Percentiles rank a stretch among this genome's conserved stretches.
These are phyloP conservation scores for Hyaloscypha finlandica DNA, from an alignment of 495 filamentous ascomycete species.

Conservation along the genomic window DNA sequence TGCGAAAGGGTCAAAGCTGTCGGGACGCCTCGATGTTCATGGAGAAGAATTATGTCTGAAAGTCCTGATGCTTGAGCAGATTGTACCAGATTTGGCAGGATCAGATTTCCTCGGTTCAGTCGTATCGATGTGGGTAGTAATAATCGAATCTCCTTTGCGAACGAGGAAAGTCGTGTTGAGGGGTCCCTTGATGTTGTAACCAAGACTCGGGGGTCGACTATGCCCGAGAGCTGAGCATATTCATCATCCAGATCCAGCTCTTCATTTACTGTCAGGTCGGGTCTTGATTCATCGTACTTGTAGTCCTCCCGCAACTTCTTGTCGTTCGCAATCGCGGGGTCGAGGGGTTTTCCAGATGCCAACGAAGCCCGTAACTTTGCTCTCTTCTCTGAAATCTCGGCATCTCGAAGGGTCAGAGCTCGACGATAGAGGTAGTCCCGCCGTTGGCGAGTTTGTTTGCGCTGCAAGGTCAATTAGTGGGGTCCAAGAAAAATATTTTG, in stretches of 20 bases:
- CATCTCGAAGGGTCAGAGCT: constrained; percentile 79
- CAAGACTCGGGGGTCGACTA: constrained; percentile 84
- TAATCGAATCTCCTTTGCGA: constrained; percentile 94
- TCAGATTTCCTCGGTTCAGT: constrained; percentile 86
- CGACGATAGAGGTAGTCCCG: constrained; percentile 93
- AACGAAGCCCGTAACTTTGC: constrained; percentile 83
- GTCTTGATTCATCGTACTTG: constrained; percentile 84
- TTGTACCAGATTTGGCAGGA: constrained; percentile 79
- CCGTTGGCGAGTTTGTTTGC: constrained; percentile 79
- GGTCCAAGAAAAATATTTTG: background rate
- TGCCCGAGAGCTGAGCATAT: constrained; percentile 80
- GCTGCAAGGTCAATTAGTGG: constrained; percentile 35
- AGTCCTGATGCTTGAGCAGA: constrained; percentile 78
- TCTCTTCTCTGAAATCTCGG: constrained; percentile 88
- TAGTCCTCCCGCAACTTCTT: constrained; percentile 82
- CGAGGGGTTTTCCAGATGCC: constrained; percentile 77
- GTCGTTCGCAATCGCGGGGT: constrained; percentile 87
- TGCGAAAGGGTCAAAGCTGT: constrained; percentile 89
- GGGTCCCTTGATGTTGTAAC: constrained; percentile 91
- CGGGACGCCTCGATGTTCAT: constrained; percentile 92
- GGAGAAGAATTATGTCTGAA: constrained; percentile 83
- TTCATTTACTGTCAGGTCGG: constrained; percentile 61
- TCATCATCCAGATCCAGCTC: constrained; percentile 89
- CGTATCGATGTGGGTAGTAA: constrained; percentile 89
- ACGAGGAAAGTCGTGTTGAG: constrained; percentile 78